phyloP scores from a whole-genome alignment of 164 flowering plant genomes.

The Stephania cephalantha region DNA sequence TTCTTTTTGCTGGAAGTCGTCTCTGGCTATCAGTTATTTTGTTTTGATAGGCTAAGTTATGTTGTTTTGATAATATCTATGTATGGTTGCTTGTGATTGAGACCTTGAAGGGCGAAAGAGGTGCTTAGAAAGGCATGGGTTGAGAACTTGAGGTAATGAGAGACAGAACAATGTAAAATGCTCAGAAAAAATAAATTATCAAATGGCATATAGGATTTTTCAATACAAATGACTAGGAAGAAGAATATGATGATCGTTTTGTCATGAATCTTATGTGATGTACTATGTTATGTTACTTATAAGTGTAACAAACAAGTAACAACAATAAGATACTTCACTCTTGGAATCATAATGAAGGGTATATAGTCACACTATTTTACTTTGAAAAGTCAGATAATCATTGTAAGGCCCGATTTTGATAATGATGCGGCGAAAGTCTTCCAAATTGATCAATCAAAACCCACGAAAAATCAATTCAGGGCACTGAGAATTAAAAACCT shows the following conservation, averaged over 20 bases:
- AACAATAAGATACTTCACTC: not conserved
- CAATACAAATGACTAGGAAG: not conserved
- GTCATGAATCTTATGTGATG: not conserved
- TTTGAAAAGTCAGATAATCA: too few relatives aligned
- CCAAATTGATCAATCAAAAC: too few relatives aligned
- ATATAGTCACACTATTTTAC: too few relatives aligned
- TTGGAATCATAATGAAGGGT: not conserved
- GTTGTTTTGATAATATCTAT: not conserved
- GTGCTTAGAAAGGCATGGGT: not conserved
- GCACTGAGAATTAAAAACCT: too few relatives aligned
- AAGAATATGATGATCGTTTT: not conserved
- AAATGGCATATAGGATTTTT: not conserved
- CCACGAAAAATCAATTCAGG: too few relatives aligned
- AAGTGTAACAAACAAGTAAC: not conserved
- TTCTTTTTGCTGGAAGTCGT: not conserved
- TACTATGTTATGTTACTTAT: not conserved
- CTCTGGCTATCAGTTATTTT: too few relatives aligned
- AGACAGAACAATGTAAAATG: not conserved
- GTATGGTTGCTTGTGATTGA: not conserved
- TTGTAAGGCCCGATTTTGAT: too few relatives aligned
- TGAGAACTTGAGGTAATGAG: not conserved
- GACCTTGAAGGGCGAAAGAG: not conserved
- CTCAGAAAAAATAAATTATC: not conserved
- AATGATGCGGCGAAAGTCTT: too few relatives aligned
- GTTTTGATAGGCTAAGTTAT: not conserved